Conservation (phyloP, 306 rosid species). For the Castanospermum australe region DNA sequence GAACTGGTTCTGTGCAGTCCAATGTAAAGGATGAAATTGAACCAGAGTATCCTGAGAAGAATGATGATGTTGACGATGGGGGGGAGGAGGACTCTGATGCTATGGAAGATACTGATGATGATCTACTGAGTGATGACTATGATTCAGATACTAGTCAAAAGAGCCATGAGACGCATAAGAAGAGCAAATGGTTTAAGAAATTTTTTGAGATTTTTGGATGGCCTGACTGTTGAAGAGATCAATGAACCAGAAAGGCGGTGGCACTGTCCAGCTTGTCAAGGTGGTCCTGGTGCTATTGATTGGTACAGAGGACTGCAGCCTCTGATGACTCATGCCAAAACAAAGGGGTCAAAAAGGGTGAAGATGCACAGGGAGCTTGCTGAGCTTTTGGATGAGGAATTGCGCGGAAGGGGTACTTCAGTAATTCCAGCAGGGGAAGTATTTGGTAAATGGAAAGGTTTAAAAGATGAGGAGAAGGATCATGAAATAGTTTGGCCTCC, state of each 20-base stretch:
- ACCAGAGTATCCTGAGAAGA: conserved; percentile 32
- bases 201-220: conserved; percentile 61
- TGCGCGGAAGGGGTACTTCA: conserved; percentile 66
- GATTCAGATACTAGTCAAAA: conserved; percentile 71
- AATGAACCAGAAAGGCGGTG: conserved; percentile 77
- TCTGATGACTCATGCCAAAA: conserved; percentile 75
- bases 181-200: conserved; percentile 54
- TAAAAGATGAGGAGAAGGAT: conserved; percentile 63
- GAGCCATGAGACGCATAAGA: conserved; percentile 69
- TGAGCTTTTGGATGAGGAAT: conserved; percentile 73
- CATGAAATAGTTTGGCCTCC: conserved; percentile 94
- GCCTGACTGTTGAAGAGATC: conserved; percentile 49
- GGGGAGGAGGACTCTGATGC: conserved; percentile 41
- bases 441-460: conserved; percentile 85
- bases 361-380: conserved; percentile 78
- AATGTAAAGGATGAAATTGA: conserved; percentile 21
- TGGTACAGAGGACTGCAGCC: conserved; percentile 92
- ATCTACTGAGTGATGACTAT: conserved; percentile 59
- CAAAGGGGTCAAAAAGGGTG: conserved; percentile 76
- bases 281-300: conserved; percentile 91
- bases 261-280: conserved; percentile 91
- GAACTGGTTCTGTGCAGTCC: conserved; percentile 42
- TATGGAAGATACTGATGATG: conserved; percentile 66
- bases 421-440: conserved; percentile 68
- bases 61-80: conserved; percentile 11